Base-by-base conservation (phyloP, 768 basidiomycete species). In the Gelatoporia subvermispora region DNA sequence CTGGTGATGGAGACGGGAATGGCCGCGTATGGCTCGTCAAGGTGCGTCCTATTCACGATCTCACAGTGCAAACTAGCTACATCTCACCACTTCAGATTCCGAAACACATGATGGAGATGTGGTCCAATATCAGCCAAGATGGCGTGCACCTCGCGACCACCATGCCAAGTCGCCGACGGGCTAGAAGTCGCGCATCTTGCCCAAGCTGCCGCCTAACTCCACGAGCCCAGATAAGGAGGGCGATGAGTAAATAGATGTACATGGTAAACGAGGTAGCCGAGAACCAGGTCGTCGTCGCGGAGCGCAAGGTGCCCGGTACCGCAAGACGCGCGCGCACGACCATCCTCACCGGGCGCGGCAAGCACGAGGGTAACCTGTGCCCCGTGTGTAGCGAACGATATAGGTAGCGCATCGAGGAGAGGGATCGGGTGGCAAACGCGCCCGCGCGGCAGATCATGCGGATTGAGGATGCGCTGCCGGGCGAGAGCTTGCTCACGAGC, bases 181-280 rank as follows among this genome's bases (percentile, higher is more conserved):
- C 42, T 71, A 71, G 43, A 77, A 75, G 40, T 75, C 78, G 0
- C 77, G 81, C 43, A 87, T 87, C 47, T 67, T n/a, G n/a, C n/a
- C n/a, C n/a, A n/a, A n/a, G n/a, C n/a, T n/a, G 0, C n/a, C n/a
- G n/a, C n/a, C n/a, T n/a, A n/a, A n/a, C n/a, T n/a, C n/a, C n/a
- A n/a, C n/a, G n/a, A n/a, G n/a, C n/a, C n/a, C n/a, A n/a, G n/a
- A n/a, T n/a, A n/a, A n/a, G n/a, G n/a, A n/a, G n/a, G n/a, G n/a
- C n/a, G n/a, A n/a, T n/a, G n/a, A n/a, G n/a, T n/a, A n/a, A n/a
- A n/a, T n/a, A 92, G 57, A 74, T 97, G 28, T 85, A 90, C 37
- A 90, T 95, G 80, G 82, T 92, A 36, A 86, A 90, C 53, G 85
- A 90, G 53, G 67, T 79, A 24, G 85, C 90, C 8, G 87, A 88